Conservation (phyloP, 1,284 basidiomycete genomes). For the Butyriboletus appendiculatus region DNA sequence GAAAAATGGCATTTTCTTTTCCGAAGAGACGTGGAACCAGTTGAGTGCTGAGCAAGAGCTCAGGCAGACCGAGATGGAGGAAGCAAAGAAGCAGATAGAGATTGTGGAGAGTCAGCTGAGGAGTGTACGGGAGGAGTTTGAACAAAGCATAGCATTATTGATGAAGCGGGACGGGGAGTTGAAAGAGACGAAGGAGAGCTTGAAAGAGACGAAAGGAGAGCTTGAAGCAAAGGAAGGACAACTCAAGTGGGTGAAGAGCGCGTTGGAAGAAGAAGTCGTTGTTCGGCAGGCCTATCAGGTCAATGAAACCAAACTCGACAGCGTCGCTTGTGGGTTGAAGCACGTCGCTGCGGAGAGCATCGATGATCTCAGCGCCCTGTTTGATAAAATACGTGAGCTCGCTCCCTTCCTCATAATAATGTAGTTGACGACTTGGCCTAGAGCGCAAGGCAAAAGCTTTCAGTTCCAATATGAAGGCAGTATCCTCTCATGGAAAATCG, state of each 20-base stretch:
- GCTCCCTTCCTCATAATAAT: not conserved
- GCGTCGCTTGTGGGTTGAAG: conserved; percentile 71
- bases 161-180: conserved; percentile 77
- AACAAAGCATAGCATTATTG: conserved; percentile 80
- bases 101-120: conserved; percentile 83
- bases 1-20: conserved; percentile 94
- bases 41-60: conserved; percentile 78
- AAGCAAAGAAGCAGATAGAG: conserved; percentile 80
- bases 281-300: conserved; percentile 76
- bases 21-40: conserved; percentile 86
- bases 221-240: conserved; percentile 56
- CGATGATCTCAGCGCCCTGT: conserved; percentile 72
- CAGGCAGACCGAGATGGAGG: conserved; percentile 73
- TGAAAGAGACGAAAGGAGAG: conserved; percentile 56
- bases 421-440: conserved; percentile 33
- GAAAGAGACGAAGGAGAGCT: conserved; percentile 57
- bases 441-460: conserved; percentile 78
- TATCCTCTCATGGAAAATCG: conserved; percentile 61
- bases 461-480: conserved; percentile 64
- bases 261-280: conserved; percentile 76
- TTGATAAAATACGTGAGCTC: conserved; percentile 79
- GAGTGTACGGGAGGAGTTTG: conserved; percentile 85
- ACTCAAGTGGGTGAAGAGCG: conserved; percentile 53
- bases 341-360: conserved; percentile 68
- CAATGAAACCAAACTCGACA: conserved; percentile 73